phyloP scores from a whole-genome alignment of 106 monocot species.

The Allium fistulosum region DNA sequence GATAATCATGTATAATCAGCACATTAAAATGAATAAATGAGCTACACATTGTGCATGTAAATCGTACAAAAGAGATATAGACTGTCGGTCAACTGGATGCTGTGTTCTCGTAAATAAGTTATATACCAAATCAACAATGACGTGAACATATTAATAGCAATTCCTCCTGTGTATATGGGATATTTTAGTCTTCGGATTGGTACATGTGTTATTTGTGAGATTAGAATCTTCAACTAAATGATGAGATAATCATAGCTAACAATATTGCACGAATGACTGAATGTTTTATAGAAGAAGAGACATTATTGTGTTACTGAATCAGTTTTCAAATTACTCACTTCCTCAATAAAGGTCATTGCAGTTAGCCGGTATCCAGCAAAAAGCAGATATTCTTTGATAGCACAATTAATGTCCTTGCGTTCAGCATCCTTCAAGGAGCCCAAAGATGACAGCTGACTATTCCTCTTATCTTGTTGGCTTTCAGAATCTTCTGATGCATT shows the following conservation, averaged over 20 bases:
- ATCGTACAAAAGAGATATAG: no score
- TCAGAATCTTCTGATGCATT: constrained; percentile 19
- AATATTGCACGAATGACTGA: no score
- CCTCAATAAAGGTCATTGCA: constrained; percentile 99
- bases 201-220: background rate
- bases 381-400: constrained; percentile 92
- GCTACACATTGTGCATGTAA: no score
- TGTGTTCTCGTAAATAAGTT: no score
- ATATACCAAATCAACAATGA: no score
- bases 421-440: constrained; percentile 85
- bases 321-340: constrained; percentile 34
- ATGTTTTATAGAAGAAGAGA: background rate
- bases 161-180: no score
- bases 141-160: no score
- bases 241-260: background rate
- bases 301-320: background rate
- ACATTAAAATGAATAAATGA: no score
- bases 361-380: constrained; percentile 90
- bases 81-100: no score
- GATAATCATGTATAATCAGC: no score
- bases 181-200: no score
- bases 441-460: constrained; percentile 53
- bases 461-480: constrained; percentile 36
- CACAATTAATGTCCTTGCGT: constrained; percentile 81
- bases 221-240: constrained; percentile 1